A percentile compares a stretch with the other conserved stretches of the same genome.
Conservation (phyloP, 768 basidiomycete species). For the Rickenella mellea region DNA sequence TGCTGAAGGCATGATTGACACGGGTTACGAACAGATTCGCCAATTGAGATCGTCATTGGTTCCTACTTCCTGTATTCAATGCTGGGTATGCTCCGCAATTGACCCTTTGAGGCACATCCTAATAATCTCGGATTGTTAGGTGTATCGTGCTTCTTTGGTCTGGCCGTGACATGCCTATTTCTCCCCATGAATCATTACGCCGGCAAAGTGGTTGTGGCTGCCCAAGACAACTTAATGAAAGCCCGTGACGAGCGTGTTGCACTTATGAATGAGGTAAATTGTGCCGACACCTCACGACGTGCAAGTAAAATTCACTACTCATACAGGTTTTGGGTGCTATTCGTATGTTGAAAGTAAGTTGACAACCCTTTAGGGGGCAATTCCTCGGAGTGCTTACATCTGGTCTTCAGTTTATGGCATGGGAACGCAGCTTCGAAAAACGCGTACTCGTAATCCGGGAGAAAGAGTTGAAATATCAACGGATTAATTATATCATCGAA, state of each 20-base stretch:
- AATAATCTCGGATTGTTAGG: constrained; percentile 19
- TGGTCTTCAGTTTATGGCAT: constrained; percentile 72
- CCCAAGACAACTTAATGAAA: constrained; percentile 87
- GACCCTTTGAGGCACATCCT: background rate
- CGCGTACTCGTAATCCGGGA: constrained; percentile 64
- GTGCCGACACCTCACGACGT: constrained; percentile 2
- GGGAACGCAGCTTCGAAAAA: constrained; percentile 85
- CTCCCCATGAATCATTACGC: constrained; percentile 78
- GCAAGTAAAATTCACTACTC: background rate
- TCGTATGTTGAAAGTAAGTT: constrained; percentile 69
- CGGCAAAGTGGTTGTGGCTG: constrained; percentile 65
- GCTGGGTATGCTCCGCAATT: constrained; percentile 39
- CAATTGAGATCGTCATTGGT: constrained; percentile 70
- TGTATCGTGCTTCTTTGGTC: constrained; percentile 67
- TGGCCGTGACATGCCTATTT: constrained; percentile 61
- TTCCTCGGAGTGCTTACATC: background rate
- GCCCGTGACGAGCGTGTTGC: constrained; percentile 83
- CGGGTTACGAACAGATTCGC: constrained; percentile 43
- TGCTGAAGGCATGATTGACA: background rate
- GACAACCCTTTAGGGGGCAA: background rate
- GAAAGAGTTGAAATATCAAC: constrained; percentile 77
- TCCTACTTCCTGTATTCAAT: constrained; percentile 68
- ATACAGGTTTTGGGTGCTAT: constrained; percentile 72
- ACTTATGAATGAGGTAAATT: constrained; percentile 74
- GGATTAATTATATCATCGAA: constrained; percentile 82